phyloP scores from a whole-genome alignment of 2,329 filamentous ascomycete genomes.

The Epichloe coenophiala region DNA sequence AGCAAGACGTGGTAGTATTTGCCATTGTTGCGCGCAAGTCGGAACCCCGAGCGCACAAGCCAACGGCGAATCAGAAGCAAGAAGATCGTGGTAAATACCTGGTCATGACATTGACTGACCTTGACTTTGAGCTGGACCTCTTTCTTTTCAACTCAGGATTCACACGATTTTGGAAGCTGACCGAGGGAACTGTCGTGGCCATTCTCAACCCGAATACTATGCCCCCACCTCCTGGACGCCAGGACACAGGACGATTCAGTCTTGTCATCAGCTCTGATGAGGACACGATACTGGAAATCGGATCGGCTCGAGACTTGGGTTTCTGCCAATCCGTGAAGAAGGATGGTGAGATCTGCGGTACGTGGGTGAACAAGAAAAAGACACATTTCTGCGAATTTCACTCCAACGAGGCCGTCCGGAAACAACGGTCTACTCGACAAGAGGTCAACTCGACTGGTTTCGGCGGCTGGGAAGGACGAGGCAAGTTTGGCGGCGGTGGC shows the following conservation, averaged over 20 bases:
- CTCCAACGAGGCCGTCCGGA: slow-evolving; percentile 66
- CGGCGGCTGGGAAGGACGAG: slow-evolving; percentile 18
- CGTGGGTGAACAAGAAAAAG: slow-evolving; percentile 79
- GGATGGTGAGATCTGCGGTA: slow-evolving; percentile 65
- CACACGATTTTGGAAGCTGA: slow-evolving; percentile 86
- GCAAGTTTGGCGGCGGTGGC: slow-evolving; percentile 17
- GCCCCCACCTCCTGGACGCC: slow-evolving; percentile 63
- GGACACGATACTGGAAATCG: slow-evolving; percentile 83
- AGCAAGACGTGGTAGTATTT: slow-evolving; percentile 81
- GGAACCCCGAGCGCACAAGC: slow-evolving; percentile 51
- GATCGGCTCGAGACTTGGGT: slow-evolving; percentile 69
- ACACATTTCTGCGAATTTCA: slow-evolving; percentile 92
- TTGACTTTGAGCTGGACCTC: slow-evolving; percentile 82
- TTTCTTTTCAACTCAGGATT: slow-evolving; percentile 89
- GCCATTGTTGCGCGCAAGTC: slow-evolving; percentile 84
- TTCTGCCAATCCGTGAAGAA: slow-evolving; percentile 78
- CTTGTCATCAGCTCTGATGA: slow-evolving; percentile 74
- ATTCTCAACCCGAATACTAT: slow-evolving; percentile 86
- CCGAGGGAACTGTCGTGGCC: slow-evolving; percentile 78
- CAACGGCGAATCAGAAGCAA: slow-evolving; percentile 27
- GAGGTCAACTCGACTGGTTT: slow-evolving; percentile 63
- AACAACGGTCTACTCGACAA: slow-evolving; percentile 50
- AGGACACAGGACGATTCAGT: slow-evolving; percentile 72
- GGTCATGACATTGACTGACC: slow-evolving; percentile 74
- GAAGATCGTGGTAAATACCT: slow-evolving; percentile 74